These are phyloP conservation scores for Solanum paucissectum DNA, from an alignment of 257 asterid genomes.

Conservation along the genomic window DNA sequence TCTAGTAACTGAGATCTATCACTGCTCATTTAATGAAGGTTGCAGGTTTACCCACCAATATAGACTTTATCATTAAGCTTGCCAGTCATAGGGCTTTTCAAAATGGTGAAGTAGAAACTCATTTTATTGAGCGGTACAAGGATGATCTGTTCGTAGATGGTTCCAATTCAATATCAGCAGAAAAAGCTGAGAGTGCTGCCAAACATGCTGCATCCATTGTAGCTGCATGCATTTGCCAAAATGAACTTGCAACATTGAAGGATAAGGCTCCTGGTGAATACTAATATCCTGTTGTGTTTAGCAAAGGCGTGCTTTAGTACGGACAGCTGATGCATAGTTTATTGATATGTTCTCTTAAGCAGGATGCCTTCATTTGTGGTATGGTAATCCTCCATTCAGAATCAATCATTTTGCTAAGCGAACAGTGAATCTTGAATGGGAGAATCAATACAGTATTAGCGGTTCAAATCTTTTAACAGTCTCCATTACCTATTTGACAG, in stretches of 20 bases:
- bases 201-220: conserved; percentile 57
- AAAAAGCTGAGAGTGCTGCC: conserved; percentile 35
- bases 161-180: conserved; percentile 25
- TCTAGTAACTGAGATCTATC: not conserved
- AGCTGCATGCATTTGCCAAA: conserved; percentile 74
- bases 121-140: conserved; percentile 78
- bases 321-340: conserved; percentile 1
- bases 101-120: conserved; percentile 86
- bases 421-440: conserved; percentile 70
- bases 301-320: not conserved
- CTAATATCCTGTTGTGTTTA: not conserved
- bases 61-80: conserved; percentile 76
- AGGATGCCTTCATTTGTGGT: conserved; percentile 72
- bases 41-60: conserved; percentile 97
- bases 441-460: conserved; percentile 40
- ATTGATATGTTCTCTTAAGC: conserved; percentile 14
- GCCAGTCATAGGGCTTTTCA: conserved; percentile 68
- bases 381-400: conserved; percentile 75
- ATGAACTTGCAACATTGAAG: conserved; percentile 28
- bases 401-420: conserved; percentile 50
- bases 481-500: conserved; percentile 34
- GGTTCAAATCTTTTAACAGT: conserved; percentile 30
- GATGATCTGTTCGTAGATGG: conserved; percentile 58
- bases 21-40: conserved; percentile 34
- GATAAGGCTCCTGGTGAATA: conserved; percentile 48